These are phyloP conservation scores for Galium porrigens DNA, from an alignment of 305 asterid genomes.

Conservation along the genomic window DNA sequence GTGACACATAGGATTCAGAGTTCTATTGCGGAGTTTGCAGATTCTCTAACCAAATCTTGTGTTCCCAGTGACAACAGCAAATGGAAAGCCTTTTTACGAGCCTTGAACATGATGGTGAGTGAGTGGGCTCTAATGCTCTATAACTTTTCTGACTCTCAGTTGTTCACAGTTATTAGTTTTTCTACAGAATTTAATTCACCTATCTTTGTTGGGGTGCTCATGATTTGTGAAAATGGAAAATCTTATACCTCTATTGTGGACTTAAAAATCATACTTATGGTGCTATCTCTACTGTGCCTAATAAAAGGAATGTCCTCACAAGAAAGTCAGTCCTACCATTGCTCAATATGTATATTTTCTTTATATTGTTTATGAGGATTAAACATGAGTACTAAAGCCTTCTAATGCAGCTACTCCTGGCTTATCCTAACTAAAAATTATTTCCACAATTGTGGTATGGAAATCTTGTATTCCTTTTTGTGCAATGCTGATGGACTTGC, in stretches of 20 bases:
- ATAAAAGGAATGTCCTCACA: neutral
- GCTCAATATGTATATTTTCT: neutral
- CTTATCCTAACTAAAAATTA: neutral
- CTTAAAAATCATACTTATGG: neutral
- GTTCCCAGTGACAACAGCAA: slow-evolving; percentile 28
- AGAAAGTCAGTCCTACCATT: neutral
- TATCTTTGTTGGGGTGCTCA: neutral
- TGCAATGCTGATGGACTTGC: slow-evolving; percentile 13
- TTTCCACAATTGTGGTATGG: no score
- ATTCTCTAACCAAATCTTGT: slow-evolving; percentile 37
- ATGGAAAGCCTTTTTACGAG: slow-evolving; percentile 40
- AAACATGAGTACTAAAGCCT: neutral
- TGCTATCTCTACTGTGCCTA: neutral
- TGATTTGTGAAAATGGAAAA: neutral
- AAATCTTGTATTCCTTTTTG: slow-evolving; percentile 4
- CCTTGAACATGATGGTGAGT: slow-evolving; percentile 62
- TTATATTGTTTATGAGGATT: neutral
- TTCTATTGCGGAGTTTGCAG: slow-evolving; percentile 41
- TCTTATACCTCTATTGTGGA: neutral
- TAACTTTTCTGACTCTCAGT: neutral
- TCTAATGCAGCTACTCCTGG: neutral
- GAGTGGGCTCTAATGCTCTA: neutral
- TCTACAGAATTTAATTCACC: neutral
- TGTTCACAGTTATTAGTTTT: neutral
- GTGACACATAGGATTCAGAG: slow-evolving; percentile 69